Conservation (phyloP, 495 filamentous ascomycete species). For the Eremomyces bilateralis region DNA sequence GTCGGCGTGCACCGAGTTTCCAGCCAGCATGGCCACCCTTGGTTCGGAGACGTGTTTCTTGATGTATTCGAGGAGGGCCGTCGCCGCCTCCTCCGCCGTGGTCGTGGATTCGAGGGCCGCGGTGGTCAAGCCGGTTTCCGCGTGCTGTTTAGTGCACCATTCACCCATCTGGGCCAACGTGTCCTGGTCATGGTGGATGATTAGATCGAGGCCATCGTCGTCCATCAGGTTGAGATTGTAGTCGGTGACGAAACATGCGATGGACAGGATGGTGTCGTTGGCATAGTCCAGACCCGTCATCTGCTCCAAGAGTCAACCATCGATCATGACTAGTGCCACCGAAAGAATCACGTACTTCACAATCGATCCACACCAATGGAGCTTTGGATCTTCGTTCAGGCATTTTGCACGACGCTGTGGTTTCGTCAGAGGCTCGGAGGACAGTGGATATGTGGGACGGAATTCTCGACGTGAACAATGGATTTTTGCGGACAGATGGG, state of each 20-base stretch:
- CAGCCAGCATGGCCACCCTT: constrained; percentile 51
- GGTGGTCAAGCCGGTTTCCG: constrained; percentile 54
- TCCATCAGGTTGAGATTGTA: constrained; percentile 56
- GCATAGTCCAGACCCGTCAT: constrained; percentile 83
- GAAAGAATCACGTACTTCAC: constrained; percentile 35
- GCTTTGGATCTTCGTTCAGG: constrained; percentile 25
- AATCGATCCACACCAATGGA: constrained; percentile 73
- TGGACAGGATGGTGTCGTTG: constrained; percentile 67
- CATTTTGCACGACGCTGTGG: no score
- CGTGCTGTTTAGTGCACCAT: constrained; percentile 46
- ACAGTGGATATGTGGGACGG: no score
- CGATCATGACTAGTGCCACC: background rate
- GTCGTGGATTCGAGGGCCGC: constrained; percentile 53
- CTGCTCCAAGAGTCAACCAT: no score
- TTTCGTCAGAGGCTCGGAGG: no score
- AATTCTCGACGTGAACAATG: no score
- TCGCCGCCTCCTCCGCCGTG: constrained; percentile 49
- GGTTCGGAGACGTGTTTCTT: constrained; percentile 40
- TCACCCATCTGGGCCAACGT: constrained; percentile 55
- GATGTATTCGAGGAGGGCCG: constrained; percentile 57
- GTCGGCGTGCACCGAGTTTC: constrained; percentile 84
- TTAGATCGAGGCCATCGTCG: constrained; percentile 49
- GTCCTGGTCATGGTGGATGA: constrained; percentile 54
- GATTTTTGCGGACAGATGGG: no score
- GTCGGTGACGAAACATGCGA: constrained; percentile 85